Evolutionary conservation across 2,329 filamentous ascomycete genomes (phyloP).

Genomic region (Pseudonectria buxi): DNA sequence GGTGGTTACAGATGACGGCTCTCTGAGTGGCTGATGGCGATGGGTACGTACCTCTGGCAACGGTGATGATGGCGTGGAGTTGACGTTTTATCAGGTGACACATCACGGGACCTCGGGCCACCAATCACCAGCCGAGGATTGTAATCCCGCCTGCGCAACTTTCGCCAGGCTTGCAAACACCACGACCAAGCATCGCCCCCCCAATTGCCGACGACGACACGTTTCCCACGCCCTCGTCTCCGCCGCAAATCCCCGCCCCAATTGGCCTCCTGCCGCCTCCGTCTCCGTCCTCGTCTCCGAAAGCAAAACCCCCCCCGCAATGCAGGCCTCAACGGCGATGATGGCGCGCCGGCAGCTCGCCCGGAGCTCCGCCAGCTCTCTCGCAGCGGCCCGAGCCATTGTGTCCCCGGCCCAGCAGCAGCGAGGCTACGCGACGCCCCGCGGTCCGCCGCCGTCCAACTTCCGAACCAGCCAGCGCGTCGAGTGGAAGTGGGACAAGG

Average conservation of each 20-base stretch:
- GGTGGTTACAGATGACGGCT: not conserved
- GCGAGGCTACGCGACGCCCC: slow-evolving; percentile 58
- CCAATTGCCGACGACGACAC: slow-evolving; percentile 19
- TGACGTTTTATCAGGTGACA: slow-evolving; percentile 20
- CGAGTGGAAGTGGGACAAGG: slow-evolving; percentile 74
- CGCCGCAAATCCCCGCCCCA: slow-evolving; percentile 22
- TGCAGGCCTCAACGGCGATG: slow-evolving; percentile 26
- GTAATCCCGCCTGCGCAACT: slow-evolving; percentile 34
- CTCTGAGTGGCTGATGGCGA: not conserved
- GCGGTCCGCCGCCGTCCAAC: slow-evolving; percentile 68
- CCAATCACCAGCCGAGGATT: slow-evolving; percentile 33
- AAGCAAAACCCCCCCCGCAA: slow-evolving; percentile 26
- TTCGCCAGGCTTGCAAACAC: slow-evolving; percentile 23
- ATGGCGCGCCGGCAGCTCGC: slow-evolving; percentile 31
- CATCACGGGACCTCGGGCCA: slow-evolving; percentile 15
- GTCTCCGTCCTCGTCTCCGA: slow-evolving; percentile 1
- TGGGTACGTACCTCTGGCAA: too few species aligned
- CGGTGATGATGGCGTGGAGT: not conserved
- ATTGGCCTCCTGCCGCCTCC: slow-evolving; percentile 15
- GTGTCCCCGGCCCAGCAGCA: slow-evolving; percentile 18
- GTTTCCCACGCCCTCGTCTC: slow-evolving; percentile 17
- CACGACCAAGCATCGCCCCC: slow-evolving; percentile 13
- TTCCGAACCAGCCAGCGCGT: slow-evolving; percentile 71
- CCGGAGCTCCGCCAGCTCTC: slow-evolving; percentile 15
- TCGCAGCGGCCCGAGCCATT: slow-evolving; percentile 15